Evolutionary conservation across 148 eudicot species (phyloP).

Genomic region (Beta vulgaris): DNA sequence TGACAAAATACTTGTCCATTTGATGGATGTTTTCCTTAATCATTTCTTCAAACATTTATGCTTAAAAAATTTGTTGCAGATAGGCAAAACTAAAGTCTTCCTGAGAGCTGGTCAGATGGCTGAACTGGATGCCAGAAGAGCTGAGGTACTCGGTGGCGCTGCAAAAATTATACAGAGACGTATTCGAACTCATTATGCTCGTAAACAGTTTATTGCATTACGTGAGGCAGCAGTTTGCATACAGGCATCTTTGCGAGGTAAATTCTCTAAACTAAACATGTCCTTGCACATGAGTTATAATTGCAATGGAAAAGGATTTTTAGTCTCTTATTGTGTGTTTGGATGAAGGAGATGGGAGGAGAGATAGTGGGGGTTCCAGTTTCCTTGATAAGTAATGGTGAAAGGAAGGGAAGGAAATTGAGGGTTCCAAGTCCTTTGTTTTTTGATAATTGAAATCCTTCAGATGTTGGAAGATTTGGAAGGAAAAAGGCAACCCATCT

Average conservation of each 20-base stretch:
- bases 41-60: slow-evolving; percentile 16
- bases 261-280: slow-evolving; percentile 19
- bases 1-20: not conserved
- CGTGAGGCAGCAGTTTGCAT: slow-evolving; percentile 52
- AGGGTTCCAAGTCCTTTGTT: not conserved
- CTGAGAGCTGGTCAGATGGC: slow-evolving; percentile 99
- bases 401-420: slow-evolving; percentile 1
- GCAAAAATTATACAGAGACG: slow-evolving; percentile 84
- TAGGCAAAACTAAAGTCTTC: slow-evolving; percentile 92
- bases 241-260: slow-evolving; percentile 74
- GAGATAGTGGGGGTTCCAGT: not conserved
- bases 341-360: not conserved
- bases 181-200: slow-evolving; percentile 73
- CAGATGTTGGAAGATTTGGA: not conserved
- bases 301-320: not conserved
- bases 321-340: not conserved
- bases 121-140: slow-evolving; percentile 87
- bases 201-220: slow-evolving; percentile 57
- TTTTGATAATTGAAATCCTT: not conserved
- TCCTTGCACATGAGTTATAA: not conserved
- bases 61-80: slow-evolving; percentile 42
- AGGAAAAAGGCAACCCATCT: not conserved
- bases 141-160: slow-evolving; percentile 79
- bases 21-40: not conserved
- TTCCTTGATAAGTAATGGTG: not conserved